Evolutionary conservation across 768 basidiomycete species (phyloP), one percentile per base, ranked within the genome.

Genomic region (Suillus decipiens): DNA sequence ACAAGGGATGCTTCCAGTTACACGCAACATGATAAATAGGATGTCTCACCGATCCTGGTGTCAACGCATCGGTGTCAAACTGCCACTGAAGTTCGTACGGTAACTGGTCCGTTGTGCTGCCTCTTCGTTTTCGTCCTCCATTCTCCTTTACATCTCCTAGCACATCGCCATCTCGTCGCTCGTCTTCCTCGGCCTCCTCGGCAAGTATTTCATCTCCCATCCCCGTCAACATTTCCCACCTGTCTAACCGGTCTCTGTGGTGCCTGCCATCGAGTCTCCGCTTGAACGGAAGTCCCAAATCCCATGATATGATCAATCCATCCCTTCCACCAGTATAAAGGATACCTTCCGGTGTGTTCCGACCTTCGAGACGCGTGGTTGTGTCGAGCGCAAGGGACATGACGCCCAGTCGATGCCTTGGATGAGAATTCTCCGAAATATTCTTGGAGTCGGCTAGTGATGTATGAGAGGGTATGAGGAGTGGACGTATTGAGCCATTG

Each of bases 291-390:
- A 94, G 78, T 5, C 82, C 85, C 31, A 96, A 80, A 71, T 97
- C 95, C 92, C 94, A 96, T 10, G 89, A 86, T 43, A 95, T 88
- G 53, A 96, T 81, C 48, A 94, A 80, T 0, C 95, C 95, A 77
- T 97, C 95, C 62, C 95, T 80, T 28, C 93, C 95, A 33, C 89
- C 95, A 2, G 93, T 88, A 72, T 97, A 97, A 2, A 97, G 77
- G 47, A 97, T 95, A 5, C 95, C 95, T 67, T 92, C 87, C 0
- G 95, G 95, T 5, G 81, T 70, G 5, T 74, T 63, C n/a, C 79
- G 80, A 6, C 89, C 89, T n/a, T 82, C 72, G 8, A 97, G 82
- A 54, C 84, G 83, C 2, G 95, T 96, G 0, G 92, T 89, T 0
- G 85, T 82, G 75, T 98, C 95, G 24, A 98, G 79, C 0, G 92